Evolutionary conservation across 1,284 basidiomycete genomes (phyloP).

Genomic region (Wolfiporia cocos): DNA sequence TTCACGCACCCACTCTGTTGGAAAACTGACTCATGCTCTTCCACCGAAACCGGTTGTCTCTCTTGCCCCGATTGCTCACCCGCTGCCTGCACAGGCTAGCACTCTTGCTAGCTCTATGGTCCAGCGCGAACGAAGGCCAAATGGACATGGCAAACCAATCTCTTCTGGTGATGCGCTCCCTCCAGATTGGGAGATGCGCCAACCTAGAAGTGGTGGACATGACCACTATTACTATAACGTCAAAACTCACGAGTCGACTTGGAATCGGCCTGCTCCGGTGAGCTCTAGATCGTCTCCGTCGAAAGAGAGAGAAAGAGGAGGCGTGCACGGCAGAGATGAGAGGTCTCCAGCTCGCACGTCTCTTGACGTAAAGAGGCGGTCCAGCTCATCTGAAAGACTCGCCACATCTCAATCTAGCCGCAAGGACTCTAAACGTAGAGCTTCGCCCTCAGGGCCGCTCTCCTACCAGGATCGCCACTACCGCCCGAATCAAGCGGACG

Average conservation of each 20-base stretch:
- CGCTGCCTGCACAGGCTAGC: constrained; percentile 53
- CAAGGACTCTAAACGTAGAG: constrained; percentile 12
- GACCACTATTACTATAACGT: constrained; percentile 55
- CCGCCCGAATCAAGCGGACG: no score
- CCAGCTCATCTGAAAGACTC: constrained; percentile 10
- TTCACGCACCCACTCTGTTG: constrained; percentile 29
- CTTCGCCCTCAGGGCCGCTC: constrained; percentile 26
- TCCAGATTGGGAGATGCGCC: constrained; percentile 54
- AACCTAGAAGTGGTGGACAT: constrained; percentile 39
- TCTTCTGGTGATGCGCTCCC: constrained; percentile 37
- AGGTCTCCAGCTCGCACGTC: constrained; percentile 11
- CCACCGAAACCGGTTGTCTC: constrained; percentile 64
- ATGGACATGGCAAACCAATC: constrained; percentile 23
- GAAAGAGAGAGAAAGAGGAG: constrained; percentile 20
- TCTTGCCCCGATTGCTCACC: constrained; percentile 45
- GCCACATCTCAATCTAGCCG: neutral
- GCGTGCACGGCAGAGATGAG: constrained; percentile 7
- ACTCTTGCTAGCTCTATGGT: constrained; percentile 30
- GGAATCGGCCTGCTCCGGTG: constrained; percentile 39
- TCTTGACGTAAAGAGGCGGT: constrained; percentile 6
- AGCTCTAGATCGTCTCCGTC: constrained; percentile 18
- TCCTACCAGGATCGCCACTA: constrained; percentile 62
- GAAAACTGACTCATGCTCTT: constrained; percentile 52
- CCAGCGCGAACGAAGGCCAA: constrained; percentile 31
- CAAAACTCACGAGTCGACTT: constrained; percentile 51